Base-by-base conservation (phyloP, 2,329 filamentous ascomycete species). In the Hymenoscyphus infarciens region DNA sequence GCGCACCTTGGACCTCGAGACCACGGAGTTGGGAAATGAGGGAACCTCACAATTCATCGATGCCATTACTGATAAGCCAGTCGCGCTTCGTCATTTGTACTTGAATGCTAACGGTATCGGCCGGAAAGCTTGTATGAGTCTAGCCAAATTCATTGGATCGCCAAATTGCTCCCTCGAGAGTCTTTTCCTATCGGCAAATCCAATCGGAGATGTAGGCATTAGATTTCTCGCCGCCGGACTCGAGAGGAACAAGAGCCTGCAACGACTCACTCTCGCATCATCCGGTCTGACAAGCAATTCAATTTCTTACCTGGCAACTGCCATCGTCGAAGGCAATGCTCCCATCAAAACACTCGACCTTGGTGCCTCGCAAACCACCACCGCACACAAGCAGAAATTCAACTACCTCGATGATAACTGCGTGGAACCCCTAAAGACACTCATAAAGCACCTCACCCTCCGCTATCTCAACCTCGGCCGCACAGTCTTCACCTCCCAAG, bases 1-100 rank as follows among this genome's bases (percentile, higher is more conserved):
- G 42, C 75, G 79, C 27, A 82, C 81, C 35, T 71, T 84, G 35
- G 81, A 83, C 68, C 73, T 83, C n/a, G 81, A 83, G 65, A 80
- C 83, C 68, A 82, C 80, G 2, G 77, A 82, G 69, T 73, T 83
- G 3, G 78, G 81, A 2, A 77, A 83, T 62, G 74, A 68, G 7
- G 82, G 81, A 61, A 57, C 57, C 22, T 25, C 42, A 2, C 33
- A 59, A n/a, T 66, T 64, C 39, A 61, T 66, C 19, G 54, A 63
- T 45, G 19, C 54, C 4, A 66, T 66, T 15, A 57, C 52, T 11
- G 63, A 59, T 10, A 15, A 61, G 15, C 38, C 55, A 31, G 52
- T 49, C 2, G n/a, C 60, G 25, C 60, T 66, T 16, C 56, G 54
- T 16, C 59, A 66, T 45, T 56, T 68, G 1, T 68, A 68, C 33